A percentile compares a stretch with the other conserved stretches of the same genome.
Evolutionary conservation across 441 rosid genomes (phyloP).

Genomic region (Brassica hybrid): DNA sequence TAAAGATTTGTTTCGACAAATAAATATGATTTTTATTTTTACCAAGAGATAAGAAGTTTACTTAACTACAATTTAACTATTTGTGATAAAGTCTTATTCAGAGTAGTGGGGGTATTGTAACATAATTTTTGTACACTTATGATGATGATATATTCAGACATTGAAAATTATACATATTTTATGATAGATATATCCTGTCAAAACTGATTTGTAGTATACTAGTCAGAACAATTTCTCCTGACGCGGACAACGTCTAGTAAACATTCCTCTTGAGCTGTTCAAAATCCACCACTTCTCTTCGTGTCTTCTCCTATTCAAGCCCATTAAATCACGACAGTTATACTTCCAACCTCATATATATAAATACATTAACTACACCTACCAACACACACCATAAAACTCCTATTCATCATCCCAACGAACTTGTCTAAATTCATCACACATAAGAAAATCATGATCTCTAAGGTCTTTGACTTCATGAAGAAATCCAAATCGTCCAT

Average conservation of each 20-base stretch:
- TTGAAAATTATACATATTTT: too few species aligned
- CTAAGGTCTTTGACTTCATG: slow-evolving; percentile 39
- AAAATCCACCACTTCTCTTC: slow-evolving; percentile 31
- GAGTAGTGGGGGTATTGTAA: too few species aligned
- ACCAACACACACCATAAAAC: not conserved
- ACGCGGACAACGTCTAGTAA: slow-evolving; percentile 41
- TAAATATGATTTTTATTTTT: too few species aligned
- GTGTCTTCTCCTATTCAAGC: slow-evolving; percentile 34
- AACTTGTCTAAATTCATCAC: slow-evolving; percentile 13
- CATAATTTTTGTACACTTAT: too few species aligned
- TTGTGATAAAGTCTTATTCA: too few species aligned
- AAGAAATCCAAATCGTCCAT: slow-evolving; percentile 35
- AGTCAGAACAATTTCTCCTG: slow-evolving; percentile 13
- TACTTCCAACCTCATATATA: not conserved
- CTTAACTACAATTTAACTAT: too few species aligned
- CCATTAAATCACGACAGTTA: slow-evolving; percentile 39
- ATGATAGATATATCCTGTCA: not conserved
- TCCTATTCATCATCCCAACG: slow-evolving; percentile 12
- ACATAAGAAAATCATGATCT: slow-evolving; percentile 27
- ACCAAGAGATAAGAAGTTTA: too few species aligned
- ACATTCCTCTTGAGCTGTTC: slow-evolving; percentile 35
- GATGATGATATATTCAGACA: too few species aligned
- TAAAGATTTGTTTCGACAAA: too few species aligned
- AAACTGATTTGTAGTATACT: slow-evolving; percentile 13
- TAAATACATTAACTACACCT: not conserved